Percentiles rank a stretch among this genome's conserved stretches.
phyloP scores from a whole-genome alignment of 805 yeast species.

The Suhomyces tanzawaensis region DNA sequence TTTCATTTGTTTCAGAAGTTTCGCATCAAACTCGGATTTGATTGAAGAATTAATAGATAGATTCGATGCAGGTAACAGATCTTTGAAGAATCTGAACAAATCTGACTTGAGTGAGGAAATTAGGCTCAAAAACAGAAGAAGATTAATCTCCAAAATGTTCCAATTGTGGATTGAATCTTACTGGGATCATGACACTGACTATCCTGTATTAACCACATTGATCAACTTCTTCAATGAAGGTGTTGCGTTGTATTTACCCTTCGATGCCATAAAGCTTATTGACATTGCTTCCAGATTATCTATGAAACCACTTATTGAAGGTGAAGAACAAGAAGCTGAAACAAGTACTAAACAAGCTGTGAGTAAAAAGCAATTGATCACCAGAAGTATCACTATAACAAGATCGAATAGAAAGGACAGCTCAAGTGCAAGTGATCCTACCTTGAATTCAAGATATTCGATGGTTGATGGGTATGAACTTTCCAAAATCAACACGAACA shows the following conservation, averaged over 20 bases:
- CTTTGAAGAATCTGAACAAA: constrained; percentile 10
- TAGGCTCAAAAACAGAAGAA: constrained; percentile 56
- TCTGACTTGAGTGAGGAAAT: constrained; percentile 27
- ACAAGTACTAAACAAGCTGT: background rate
- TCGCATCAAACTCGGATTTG: constrained; percentile 63
- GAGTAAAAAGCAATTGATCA: constrained; percentile 46
- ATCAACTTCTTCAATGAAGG: constrained; percentile 80
- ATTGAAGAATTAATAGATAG: constrained; percentile 65
- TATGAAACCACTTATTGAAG: constrained; percentile 51
- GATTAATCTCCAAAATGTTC: constrained; percentile 64
- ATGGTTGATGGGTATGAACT: constrained; percentile 60
- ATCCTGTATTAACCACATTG: constrained; percentile 60
- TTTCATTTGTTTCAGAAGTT: constrained; percentile 72
- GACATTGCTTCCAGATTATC: constrained; percentile 62
- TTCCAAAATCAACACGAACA: constrained; percentile 48
- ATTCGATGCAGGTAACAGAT: constrained; percentile 50
- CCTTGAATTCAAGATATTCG: constrained; percentile 32
- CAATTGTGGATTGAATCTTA: constrained; percentile 87
- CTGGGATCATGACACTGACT: constrained; percentile 71
- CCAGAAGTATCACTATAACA: constrained; percentile 46
- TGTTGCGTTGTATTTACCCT: constrained; percentile 56
- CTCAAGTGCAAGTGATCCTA: constrained; percentile 11
- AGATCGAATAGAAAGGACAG: constrained; percentile 36
- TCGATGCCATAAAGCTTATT: constrained; percentile 60
- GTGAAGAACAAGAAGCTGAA: constrained; percentile 16